phyloP scores from a whole-genome alignment of 2,329 filamentous ascomycete species.

The Mariannaea sp. region DNA sequence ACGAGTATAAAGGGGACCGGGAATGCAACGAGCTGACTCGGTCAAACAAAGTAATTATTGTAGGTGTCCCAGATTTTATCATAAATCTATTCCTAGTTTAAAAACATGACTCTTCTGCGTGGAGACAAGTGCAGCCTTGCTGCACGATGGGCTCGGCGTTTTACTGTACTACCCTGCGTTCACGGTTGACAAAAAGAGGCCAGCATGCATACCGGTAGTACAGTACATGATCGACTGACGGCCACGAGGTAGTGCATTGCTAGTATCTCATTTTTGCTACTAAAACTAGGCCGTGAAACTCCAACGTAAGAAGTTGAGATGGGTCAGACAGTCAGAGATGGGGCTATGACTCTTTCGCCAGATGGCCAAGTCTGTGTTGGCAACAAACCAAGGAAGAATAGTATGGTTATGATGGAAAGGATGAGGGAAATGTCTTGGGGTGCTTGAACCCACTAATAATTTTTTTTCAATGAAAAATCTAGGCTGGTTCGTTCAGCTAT shows the following conservation, averaged over 20 bases:
- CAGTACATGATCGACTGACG: neutral
- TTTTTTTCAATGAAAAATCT: no score
- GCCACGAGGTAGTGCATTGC: conserved; percentile 6
- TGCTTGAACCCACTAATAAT: no score
- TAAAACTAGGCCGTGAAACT: neutral
- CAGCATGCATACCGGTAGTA: neutral
- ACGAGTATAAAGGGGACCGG: no score
- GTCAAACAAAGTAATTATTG: no score
- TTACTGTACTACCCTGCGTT: no score
- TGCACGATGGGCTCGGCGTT: conserved; percentile 15
- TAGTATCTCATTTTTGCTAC: conserved; percentile 4
- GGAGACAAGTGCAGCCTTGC: conserved; percentile 15
- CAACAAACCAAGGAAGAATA: conserved; percentile 1
- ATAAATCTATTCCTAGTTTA: conserved; percentile 1
- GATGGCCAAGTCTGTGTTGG: conserved; percentile 11
- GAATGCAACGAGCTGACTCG: neutral
- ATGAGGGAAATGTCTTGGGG: no score
- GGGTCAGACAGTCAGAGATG: neutral
- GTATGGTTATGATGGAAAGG: neutral
- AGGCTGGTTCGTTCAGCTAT: conserved; percentile 1
- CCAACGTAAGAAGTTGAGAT: neutral
- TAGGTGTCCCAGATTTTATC: neutral
- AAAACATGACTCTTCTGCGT: conserved; percentile 15
- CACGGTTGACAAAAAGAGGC: conserved; percentile 12
- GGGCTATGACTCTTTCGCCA: conserved; percentile 11